phyloP scores from a whole-genome alignment of 192 early-diverging fungal species.

The Backusella liffmaniae region DNA sequence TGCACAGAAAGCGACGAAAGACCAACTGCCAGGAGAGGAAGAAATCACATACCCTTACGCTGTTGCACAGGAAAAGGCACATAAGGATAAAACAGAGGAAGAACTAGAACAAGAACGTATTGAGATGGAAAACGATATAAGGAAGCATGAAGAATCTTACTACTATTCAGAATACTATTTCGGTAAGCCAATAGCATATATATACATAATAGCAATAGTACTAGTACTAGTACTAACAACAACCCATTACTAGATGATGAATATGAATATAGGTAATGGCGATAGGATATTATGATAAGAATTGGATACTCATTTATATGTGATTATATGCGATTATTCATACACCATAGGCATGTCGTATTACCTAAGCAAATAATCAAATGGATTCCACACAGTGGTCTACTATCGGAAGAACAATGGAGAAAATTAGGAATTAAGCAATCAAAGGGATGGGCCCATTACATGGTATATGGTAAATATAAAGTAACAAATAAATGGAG shows the following conservation, averaged over 20 bases:
- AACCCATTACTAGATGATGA: conserved; percentile 16
- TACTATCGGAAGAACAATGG: conserved; percentile 49
- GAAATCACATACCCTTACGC: not conserved
- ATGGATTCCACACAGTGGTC: conserved; percentile 32
- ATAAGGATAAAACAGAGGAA: not conserved
- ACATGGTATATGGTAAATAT: conserved; percentile 48
- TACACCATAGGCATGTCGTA: conserved; percentile 38
- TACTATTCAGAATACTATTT: conserved; percentile 43
- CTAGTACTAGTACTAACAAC: not conserved
- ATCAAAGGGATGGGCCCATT: conserved; percentile 52
- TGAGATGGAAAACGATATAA: conserved; percentile 41
- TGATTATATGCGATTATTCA: not conserved
- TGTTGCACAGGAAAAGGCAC: not conserved
- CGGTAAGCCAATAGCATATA: conserved; percentile 19
- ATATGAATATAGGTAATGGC: conserved; percentile 28
- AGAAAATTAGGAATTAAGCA: conserved; percentile 43
- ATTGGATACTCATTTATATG: not conserved
- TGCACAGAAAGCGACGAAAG: not conserved
- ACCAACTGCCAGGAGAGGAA: not conserved
- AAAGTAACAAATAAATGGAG: not conserved
- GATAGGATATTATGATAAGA: too few species aligned
- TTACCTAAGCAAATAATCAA: conserved; percentile 40
- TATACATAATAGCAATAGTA: not conserved
- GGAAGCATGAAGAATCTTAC: conserved; percentile 33
- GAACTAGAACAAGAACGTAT: conserved; percentile 8